Percentiles rank a stretch among this genome's conserved stretches.
These are phyloP conservation scores for Trichoderma cornu-damae DNA, from an alignment of 2,329 filamentous ascomycete genomes.

Conservation along the genomic window DNA sequence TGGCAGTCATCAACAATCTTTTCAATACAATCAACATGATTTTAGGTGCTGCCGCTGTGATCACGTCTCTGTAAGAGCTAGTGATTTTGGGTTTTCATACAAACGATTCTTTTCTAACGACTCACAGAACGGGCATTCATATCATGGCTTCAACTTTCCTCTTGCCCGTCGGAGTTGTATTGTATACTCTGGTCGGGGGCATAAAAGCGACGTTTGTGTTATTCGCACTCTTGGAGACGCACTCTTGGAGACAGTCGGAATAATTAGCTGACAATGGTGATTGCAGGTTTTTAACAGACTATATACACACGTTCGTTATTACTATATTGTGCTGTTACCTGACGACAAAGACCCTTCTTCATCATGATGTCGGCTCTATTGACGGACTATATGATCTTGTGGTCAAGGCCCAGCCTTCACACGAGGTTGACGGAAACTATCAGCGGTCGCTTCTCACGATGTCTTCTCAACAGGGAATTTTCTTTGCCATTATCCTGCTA, in stretches of 20 bases:
- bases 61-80: not conserved
- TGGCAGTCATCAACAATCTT: constrained; percentile 7
- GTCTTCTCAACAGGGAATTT: constrained; percentile 6
- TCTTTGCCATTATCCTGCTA: constrained; percentile 1
- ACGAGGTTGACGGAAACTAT: not conserved
- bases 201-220: constrained; percentile 5
- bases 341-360: not conserved
- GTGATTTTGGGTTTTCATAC: not conserved
- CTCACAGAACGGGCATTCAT: not conserved
- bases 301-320: constrained; percentile 9
- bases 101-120: not conserved
- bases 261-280: not conserved
- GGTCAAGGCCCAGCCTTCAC: not conserved
- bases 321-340: constrained; percentile 4
- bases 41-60: constrained; percentile 1
- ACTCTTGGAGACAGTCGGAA: accelerated
- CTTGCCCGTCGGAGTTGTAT: not conserved
- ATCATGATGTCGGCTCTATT: constrained; percentile 4
- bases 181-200: constrained; percentile 4
- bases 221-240: accelerated
- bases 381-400: constrained; percentile 4
- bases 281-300: not conserved
- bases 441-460: constrained; percentile 7
- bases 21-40: constrained; percentile 13
- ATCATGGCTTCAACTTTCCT: constrained; percentile 6